Evolutionary conservation across 2,329 filamentous ascomycete species (phyloP), one percentile per base, ranked within the genome.

Genomic region (Verticillium albo-atrum): DNA sequence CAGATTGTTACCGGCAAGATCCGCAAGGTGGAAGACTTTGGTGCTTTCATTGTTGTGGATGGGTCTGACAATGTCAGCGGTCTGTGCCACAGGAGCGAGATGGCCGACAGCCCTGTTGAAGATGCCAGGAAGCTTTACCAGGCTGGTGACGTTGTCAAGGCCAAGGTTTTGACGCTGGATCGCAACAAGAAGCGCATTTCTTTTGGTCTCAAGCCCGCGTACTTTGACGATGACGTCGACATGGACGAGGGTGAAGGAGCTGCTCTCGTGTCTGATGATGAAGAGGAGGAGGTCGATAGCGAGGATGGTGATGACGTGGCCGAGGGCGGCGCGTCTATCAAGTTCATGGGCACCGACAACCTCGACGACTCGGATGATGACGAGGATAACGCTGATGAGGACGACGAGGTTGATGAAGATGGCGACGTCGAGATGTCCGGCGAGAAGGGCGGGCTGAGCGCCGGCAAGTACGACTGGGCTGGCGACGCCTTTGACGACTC

Each of bases 111-210:
- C 67, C 78, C 83, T 5, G 87, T 97, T 26, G 83, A 90, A 57
- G 91, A 98, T 76, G 90, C 93, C n/a, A 87, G 86, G 63, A 94
- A 92, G 69, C 81, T 99, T 47, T 98, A 97, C 74, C 89, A 87
- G 62, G 91, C 92, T 68, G 95, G 93, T 14, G 95, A 99, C 74
- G 78, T 81, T n/a, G 95, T 99, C 63, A 98, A 98, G 78, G 94
- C 94, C 15, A 90, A 91, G 71, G 82, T 99, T 17, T 74, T 98
- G 56, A 90, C 89, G 67, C 79, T 99, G 55, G 89, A 98, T 66
- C 68, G 77, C 4, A 81, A 88, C 65, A 89, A 90, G 73, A 88
- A 88, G 71, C 88, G 89, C 67, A 89, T 99, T 67, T 96, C 85
- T 67, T 92, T 99, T 68, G 92, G 93, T 1, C 79, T 99, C 61